phyloP scores from a whole-genome alignment of 148 eudicot genomes.

The Beta vulgaris region DNA sequence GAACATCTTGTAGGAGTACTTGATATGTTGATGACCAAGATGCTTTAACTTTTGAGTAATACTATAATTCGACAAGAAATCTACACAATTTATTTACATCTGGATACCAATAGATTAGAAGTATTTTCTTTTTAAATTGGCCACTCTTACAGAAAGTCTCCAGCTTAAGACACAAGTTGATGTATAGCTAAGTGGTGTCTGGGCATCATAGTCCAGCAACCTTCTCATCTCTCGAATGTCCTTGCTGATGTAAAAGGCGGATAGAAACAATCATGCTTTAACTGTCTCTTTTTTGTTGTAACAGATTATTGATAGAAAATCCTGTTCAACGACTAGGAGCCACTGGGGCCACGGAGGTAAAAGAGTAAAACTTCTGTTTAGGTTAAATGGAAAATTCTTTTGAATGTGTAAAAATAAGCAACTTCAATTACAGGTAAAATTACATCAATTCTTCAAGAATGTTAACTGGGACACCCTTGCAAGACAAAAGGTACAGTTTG shows the following conservation, averaged over 20 bases:
- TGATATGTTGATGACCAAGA: too few relatives aligned
- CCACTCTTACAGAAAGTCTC: too few relatives aligned
- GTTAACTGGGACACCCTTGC: slow-evolving; percentile 94
- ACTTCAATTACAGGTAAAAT: slow-evolving; percentile 56
- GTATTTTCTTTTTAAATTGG: too few relatives aligned
- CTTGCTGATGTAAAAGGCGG: not conserved
- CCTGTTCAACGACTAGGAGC: slow-evolving; percentile 96
- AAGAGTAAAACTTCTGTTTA: slow-evolving; percentile 6
- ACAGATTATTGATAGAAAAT: slow-evolving; percentile 82
- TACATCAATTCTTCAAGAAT: slow-evolving; percentile 73
- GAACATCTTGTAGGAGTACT: too few relatives aligned
- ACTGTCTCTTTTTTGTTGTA: slow-evolving; percentile 6
- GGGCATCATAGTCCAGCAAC: not conserved
- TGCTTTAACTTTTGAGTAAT: too few relatives aligned
- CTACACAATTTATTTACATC: too few relatives aligned
- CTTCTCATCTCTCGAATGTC: not conserved
- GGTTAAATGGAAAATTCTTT: slow-evolving; percentile 2
- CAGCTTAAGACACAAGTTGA: too few relatives aligned
- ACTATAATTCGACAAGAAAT: too few relatives aligned
- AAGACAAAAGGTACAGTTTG: slow-evolving; percentile 72
- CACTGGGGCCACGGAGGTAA: slow-evolving; percentile 88
- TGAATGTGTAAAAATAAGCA: slow-evolving; percentile 11
- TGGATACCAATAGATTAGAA: too few relatives aligned
- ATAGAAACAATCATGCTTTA: not conserved
- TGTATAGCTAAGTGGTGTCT: not conserved